A percentile compares a stretch with the other conserved stretches of the same genome.
These are phyloP conservation scores for Murraya koenigii DNA, from an alignment of 345 rosid genomes.

Conservation along the genomic window DNA sequence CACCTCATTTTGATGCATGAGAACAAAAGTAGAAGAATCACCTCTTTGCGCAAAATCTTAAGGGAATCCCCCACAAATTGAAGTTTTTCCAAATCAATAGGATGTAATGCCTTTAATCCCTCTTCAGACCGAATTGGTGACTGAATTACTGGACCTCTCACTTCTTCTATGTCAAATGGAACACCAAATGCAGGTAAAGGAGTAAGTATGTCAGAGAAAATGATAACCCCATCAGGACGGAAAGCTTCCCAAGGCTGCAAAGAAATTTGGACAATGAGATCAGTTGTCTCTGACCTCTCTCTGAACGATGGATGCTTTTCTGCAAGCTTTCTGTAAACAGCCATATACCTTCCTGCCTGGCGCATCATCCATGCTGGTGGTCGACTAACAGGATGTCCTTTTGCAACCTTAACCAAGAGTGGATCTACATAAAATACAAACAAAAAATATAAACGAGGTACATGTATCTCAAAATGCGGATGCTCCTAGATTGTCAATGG, in stretches of 20 bases:
- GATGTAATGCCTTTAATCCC: slow-evolving; percentile 64
- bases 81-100: slow-evolving; percentile 71
- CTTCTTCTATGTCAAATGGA: slow-evolving; percentile 93
- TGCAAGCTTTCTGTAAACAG: slow-evolving; percentile 91
- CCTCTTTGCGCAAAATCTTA: slow-evolving; percentile 74
- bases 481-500: background rate
- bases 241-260: slow-evolving; percentile 98
- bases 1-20: slow-evolving; percentile 16
- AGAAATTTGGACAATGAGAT: slow-evolving; percentile 88
- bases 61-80: slow-evolving; percentile 81
- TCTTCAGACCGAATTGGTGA: slow-evolving; percentile 74
- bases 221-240: slow-evolving; percentile 84
- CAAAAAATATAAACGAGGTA: background rate
- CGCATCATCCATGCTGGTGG: slow-evolving; percentile 99
- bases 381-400: slow-evolving; percentile 68
- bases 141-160: slow-evolving; percentile 78
- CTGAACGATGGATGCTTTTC: slow-evolving; percentile 92
- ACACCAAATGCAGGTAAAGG: slow-evolving; percentile 93
- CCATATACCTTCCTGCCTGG: slow-evolving; percentile 98
- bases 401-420: slow-evolving; percentile 84
- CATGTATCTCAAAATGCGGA: background rate
- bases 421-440: slow-evolving; percentile 52
- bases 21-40: slow-evolving; percentile 22
- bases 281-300: slow-evolving; percentile 91
- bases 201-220: slow-evolving; percentile 94